These are phyloP conservation scores for Cordyceps cicadae DNA, from an alignment of 2,329 filamentous ascomycete genomes.

Conservation along the genomic window DNA sequence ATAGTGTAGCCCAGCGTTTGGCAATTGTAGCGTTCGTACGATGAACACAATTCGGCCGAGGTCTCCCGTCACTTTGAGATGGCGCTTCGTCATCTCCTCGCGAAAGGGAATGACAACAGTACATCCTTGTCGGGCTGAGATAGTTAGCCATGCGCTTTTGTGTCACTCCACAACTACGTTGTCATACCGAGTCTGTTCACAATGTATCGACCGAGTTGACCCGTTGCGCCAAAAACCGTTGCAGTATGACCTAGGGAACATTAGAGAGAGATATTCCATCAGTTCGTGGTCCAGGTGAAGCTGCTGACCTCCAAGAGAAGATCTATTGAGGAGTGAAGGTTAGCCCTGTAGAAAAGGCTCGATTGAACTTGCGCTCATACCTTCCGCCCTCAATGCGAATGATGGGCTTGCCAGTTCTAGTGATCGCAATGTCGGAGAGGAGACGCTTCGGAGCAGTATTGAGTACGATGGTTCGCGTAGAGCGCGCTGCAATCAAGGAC, in stretches of 20 bases:
- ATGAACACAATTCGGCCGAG: slow-evolving; percentile 83
- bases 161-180: neutral
- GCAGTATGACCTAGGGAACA: slow-evolving; percentile 70
- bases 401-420: slow-evolving; percentile 92
- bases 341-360: slow-evolving; percentile 17
- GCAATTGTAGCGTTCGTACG: slow-evolving; percentile 37
- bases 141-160: slow-evolving; percentile 16
- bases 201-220: slow-evolving; percentile 92
- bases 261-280: slow-evolving; percentile 21
- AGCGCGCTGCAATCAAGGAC: slow-evolving; percentile 49
- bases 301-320: slow-evolving; percentile 70
- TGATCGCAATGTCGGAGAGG: slow-evolving; percentile 81
- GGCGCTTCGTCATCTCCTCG: slow-evolving; percentile 96
- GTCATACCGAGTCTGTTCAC: slow-evolving; percentile 77
- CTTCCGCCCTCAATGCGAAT: slow-evolving; percentile 82
- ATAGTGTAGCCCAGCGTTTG: neutral
- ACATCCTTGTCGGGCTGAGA: slow-evolving; percentile 77
- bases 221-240: slow-evolving; percentile 95
- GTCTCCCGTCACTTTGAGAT: slow-evolving; percentile 93
- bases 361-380: slow-evolving; percentile 43
- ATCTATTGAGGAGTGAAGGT: slow-evolving; percentile 44
- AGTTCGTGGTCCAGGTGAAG: slow-evolving; percentile 10
- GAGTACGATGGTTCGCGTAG: slow-evolving; percentile 38
- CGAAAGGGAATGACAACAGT: slow-evolving; percentile 89
- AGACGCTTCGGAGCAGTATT: slow-evolving; percentile 43